A percentile compares a stretch with the other conserved stretches of the same genome.
Conservation (phyloP, 2,329 filamentous ascomycete genomes). For the Exophiala aquamarina region DNA sequence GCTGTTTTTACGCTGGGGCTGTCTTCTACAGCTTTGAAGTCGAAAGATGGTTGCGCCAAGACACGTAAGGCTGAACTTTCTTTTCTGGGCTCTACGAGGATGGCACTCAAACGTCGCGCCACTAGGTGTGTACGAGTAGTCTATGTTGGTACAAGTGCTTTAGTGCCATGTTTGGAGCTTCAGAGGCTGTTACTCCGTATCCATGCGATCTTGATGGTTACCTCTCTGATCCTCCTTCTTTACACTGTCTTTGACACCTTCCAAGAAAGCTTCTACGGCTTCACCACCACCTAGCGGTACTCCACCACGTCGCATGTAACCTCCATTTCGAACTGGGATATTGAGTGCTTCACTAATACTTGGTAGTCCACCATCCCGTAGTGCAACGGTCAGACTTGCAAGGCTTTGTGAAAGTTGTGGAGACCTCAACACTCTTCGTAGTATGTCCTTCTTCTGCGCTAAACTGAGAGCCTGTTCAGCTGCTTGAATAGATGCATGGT, state of each 20-base stretch:
- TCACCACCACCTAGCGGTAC: conserved; percentile 86
- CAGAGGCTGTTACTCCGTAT: conserved; percentile 35
- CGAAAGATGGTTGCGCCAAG: no score
- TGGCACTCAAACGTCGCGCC: no score
- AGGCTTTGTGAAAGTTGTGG: conserved; percentile 90
- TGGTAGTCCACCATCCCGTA: conserved; percentile 86
- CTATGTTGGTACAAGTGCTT: no score
- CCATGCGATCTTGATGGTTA: conserved; percentile 41
- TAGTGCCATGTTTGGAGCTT: background rate
- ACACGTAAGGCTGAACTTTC: no score
- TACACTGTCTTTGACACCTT: conserved; percentile 80
- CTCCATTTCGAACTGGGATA: conserved; percentile 79
- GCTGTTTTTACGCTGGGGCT: no score
- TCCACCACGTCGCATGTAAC: conserved; percentile 72
- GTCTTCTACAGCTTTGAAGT: no score
- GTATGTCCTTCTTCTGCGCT: conserved; percentile 74
- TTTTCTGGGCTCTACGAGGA: no score
- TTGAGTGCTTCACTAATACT: conserved; percentile 84
- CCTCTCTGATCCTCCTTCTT: conserved; percentile 39
- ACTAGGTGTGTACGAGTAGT: no score
- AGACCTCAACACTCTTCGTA: conserved; percentile 80
- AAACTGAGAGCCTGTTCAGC: conserved; percentile 72
- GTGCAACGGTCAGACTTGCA: conserved; percentile 78
- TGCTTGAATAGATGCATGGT: conserved; percentile 66
- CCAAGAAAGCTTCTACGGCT: conserved; percentile 86